These are phyloP conservation scores for Leccinellum albellum DNA, from an alignment of 768 basidiomycete species.

Conservation along the genomic window DNA sequence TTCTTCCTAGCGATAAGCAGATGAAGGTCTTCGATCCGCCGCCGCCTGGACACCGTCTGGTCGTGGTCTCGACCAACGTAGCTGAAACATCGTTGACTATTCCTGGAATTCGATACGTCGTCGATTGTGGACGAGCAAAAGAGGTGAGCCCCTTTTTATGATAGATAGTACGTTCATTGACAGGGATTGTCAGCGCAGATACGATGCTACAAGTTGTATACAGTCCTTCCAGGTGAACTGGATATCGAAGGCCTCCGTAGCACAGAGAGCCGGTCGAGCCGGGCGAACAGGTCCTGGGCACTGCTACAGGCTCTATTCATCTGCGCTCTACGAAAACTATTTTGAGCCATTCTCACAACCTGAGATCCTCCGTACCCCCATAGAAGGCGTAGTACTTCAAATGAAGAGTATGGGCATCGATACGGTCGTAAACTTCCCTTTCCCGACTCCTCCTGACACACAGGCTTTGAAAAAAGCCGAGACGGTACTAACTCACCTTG, in stretches of 20 bases:
- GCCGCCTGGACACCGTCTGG: constrained; percentile 76
- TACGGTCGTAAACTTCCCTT: constrained; percentile 94
- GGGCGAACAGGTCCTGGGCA: constrained; percentile 98
- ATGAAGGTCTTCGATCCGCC: constrained; percentile 89
- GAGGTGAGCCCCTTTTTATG: constrained; percentile 49
- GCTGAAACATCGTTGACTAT: constrained; percentile 98
- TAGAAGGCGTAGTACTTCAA: constrained; percentile 93
- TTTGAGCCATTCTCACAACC: constrained; percentile 85
- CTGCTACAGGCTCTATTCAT: constrained; percentile 96
- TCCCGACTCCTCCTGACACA: constrained; percentile 92
- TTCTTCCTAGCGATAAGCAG: constrained; percentile 90
- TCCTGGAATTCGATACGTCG: constrained; percentile 95
- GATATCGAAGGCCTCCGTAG: constrained; percentile 93
- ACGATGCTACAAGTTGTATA: constrained; percentile 76
- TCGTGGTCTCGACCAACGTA: constrained; percentile 94
- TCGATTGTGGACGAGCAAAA: constrained; percentile 93
- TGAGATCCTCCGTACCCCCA: constrained; percentile 92
- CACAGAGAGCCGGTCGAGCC: constrained; percentile 93
- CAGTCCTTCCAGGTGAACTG: constrained; percentile 91
- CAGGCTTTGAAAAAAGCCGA: constrained; percentile 75
- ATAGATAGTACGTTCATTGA: not conserved
- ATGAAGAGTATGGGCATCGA: constrained; percentile 99
- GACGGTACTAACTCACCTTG: constrained; percentile 71
- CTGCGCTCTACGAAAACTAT: constrained; percentile 89
- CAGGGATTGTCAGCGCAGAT: constrained; percentile 57